Evolutionary conservation across 108 stramenopile genomes (phyloP), one percentile per base, ranked within the genome.

Genomic region (Stephanodiscus triporus): DNA sequence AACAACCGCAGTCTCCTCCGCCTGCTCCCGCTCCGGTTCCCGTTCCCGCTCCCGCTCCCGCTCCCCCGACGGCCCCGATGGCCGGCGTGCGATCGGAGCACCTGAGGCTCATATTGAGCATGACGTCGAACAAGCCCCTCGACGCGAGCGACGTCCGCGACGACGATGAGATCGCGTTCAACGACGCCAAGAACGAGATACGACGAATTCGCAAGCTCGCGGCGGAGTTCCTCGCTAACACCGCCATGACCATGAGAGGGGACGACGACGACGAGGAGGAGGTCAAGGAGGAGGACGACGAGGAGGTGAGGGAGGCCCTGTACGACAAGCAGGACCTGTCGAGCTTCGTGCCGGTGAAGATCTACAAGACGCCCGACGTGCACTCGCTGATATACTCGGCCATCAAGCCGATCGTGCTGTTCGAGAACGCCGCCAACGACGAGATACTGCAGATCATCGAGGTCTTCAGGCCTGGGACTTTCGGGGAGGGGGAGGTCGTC

Each of bases 401-500:
- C 2, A 82, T 95, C 27, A 69, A 81, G 36, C 63, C 81, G 7
- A 92, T 87, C 59, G 84, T 83, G 22, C 70, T 92, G 36, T 95
- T 95, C 76, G 81, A 77, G 27, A 67, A 78, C 26, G 58, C 85
- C 40, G 80, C 81, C 13, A 74, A 87, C 26, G 77, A 83, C 17
- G 91, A 92, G 54, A 64, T 92, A 9, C 26, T 71, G 26, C 86
- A 88, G 16, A 54, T 95, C 37, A 75, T 95, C 60, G 88, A 92
- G 78, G 85, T 89, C 14, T 90, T 95, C 45, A 88, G 91, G 77
- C 71, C 65, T 0, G 63, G 43, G 0, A 23, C 68, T 6, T 73
- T 82, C 38, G 32, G 23, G 24, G 67, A 62, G 6, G 88, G 84
- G 16, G 67, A 87, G 5, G 58, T 27, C 23, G 73, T 93, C 43